Evolutionary conservation across 768 basidiomycete genomes (phyloP).

Genomic region (Leccinum aurantiacum): DNA sequence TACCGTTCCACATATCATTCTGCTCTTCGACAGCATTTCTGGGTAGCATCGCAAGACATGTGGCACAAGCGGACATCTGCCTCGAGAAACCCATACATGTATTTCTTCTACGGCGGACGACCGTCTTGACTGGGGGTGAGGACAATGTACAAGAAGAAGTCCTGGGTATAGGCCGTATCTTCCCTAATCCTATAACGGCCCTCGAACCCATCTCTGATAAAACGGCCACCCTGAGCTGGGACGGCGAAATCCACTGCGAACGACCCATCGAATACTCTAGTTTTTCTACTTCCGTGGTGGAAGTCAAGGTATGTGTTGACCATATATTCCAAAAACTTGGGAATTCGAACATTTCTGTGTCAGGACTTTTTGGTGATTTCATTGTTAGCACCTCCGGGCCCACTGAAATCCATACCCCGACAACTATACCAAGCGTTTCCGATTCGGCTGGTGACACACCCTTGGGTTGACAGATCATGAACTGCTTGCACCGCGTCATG

Average conservation of each 20-base stretch:
- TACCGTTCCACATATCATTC: constrained; percentile 69
- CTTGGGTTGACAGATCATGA: constrained; percentile 40
- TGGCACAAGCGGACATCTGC: constrained; percentile 9
- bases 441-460: constrained; percentile 62
- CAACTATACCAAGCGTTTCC: constrained; percentile 51
- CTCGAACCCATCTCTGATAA: constrained; percentile 24
- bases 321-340: background rate
- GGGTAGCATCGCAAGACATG: constrained; percentile 9
- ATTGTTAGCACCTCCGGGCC: constrained; percentile 40
- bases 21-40: constrained; percentile 45
- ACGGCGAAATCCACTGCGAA: constrained; percentile 50
- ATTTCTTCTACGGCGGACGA: constrained; percentile 54
- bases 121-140: constrained; percentile 34
- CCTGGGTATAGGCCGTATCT: constrained; percentile 49
- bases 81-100: constrained; percentile 43
- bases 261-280: constrained; percentile 43
- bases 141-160: constrained; percentile 26
- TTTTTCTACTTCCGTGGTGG: constrained; percentile 48
- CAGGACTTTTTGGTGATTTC: constrained; percentile 63
- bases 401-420: constrained; percentile 34
- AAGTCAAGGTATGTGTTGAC: constrained; percentile 46
- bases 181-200: constrained; percentile 40
- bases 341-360: constrained; percentile 1
- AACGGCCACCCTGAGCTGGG: constrained; percentile 55
- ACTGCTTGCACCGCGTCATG: background rate